phyloP scores from a whole-genome alignment of 73 alveolate species.

The Chromera velia region DNA sequence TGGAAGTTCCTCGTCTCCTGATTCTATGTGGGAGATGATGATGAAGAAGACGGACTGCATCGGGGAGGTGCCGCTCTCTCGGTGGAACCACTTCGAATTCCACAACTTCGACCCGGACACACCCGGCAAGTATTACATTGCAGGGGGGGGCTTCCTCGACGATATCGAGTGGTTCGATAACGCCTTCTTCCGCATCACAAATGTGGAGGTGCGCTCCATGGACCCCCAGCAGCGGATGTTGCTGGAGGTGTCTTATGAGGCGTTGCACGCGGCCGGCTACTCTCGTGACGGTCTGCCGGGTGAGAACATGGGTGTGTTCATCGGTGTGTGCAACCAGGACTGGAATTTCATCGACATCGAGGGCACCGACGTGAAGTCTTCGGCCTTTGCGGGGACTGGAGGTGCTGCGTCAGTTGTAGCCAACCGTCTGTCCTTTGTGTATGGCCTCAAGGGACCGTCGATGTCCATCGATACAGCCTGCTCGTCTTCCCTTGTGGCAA shows the following conservation, averaged over 20 bases:
- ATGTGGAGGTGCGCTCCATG: slow-evolving; percentile 20
- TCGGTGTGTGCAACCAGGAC: neutral
- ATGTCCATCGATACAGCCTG: neutral
- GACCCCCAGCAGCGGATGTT: slow-evolving; percentile 45
- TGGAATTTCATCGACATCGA: neutral
- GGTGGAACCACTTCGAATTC: neutral
- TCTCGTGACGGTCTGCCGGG: neutral
- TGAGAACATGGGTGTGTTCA: neutral
- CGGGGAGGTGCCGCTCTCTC: neutral
- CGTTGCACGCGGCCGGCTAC: neutral
- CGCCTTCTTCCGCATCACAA: neutral
- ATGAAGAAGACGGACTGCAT: neutral
- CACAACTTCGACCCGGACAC: neutral
- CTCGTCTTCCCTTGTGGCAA: neutral
- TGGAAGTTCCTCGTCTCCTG: neutral
- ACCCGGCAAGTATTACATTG: neutral
- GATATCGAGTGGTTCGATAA: neutral
- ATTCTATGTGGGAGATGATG: neutral
- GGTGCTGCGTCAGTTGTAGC: neutral
- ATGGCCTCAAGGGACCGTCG: neutral
- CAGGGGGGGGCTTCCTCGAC: neutral
- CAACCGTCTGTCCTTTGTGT: neutral
- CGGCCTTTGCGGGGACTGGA: neutral
- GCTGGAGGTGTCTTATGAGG: slow-evolving; percentile 11
- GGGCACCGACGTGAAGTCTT: neutral